A percentile compares a stretch with the other conserved stretches of the same genome.
phyloP scores from a whole-genome alignment of 345 rosid genomes.

The Dipteronia sinensis region DNA sequence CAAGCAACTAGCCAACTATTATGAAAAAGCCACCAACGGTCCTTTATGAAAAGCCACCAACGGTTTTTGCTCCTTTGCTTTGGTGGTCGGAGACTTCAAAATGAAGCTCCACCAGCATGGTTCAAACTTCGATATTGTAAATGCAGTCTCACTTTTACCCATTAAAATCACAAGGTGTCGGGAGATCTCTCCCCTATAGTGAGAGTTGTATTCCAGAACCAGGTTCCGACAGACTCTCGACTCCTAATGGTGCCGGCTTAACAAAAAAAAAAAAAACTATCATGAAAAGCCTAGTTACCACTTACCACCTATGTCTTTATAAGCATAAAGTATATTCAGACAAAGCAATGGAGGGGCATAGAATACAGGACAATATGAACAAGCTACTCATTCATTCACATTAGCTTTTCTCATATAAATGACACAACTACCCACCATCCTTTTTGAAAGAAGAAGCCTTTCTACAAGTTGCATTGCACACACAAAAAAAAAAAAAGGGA shows the following conservation, averaged over 20 bases:
- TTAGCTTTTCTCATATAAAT: conserved; percentile 17
- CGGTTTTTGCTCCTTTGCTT: too few relatives aligned
- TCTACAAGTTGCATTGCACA: conserved; percentile 38
- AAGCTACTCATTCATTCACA: conserved; percentile 18
- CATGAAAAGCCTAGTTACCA: conserved; percentile 12
- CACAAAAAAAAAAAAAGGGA: background rate
- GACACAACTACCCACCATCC: conserved; percentile 37
- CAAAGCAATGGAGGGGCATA: conserved; percentile 15
- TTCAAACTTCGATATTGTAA: too few relatives aligned
- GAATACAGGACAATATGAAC: conserved; percentile 15
- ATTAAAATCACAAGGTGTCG: too few relatives aligned
- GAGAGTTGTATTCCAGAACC: too few relatives aligned
- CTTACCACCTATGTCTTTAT: conserved; percentile 18
- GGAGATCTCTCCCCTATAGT: too few relatives aligned
- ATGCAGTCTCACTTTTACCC: too few relatives aligned
- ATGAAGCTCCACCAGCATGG: too few relatives aligned
- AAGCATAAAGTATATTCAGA: conserved; percentile 18
- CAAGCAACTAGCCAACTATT: conserved; percentile 16
- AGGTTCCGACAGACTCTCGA: too few relatives aligned
- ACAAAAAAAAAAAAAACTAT: too few relatives aligned
- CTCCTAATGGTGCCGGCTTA: too few relatives aligned
- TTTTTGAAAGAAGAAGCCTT: conserved; percentile 28
- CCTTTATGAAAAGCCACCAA: too few relatives aligned
- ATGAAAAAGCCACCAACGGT: background rate
- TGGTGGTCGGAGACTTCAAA: too few relatives aligned